phyloP scores from a whole-genome alignment of 2,329 filamentous ascomycete species.

The Aspergillus thermomutatus region DNA sequence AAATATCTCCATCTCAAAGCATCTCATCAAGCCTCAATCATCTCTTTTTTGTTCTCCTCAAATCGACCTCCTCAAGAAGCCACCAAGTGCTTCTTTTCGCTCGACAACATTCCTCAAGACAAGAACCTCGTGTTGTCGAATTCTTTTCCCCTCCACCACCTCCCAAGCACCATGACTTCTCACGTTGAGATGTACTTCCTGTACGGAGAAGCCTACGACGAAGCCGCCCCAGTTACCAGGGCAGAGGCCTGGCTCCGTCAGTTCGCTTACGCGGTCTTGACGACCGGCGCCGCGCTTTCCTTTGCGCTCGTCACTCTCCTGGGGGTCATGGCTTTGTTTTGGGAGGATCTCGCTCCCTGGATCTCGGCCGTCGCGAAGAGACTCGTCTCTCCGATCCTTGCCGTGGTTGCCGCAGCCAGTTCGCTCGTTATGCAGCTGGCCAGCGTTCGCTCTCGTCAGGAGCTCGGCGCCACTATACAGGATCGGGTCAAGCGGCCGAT shows the following conservation, averaged over 20 bases:
- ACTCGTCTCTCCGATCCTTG: not conserved
- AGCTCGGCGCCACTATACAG: not conserved
- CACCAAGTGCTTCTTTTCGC: too few species aligned
- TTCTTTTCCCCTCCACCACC: not conserved
- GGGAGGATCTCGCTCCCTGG: conserved; percentile 1
- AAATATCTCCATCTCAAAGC: too few species aligned
- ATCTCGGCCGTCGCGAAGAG: not conserved
- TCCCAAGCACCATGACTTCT: conserved; percentile 12
- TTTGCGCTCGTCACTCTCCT: conserved; percentile 8
- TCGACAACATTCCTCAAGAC: too few species aligned
- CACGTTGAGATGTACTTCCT: conserved; percentile 12
- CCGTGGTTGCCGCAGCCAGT: not conserved
- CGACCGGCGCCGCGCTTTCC: conserved; percentile 2
- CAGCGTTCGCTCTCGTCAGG: not conserved
- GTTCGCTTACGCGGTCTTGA: conserved; percentile 9
- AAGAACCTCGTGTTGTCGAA: too few species aligned
- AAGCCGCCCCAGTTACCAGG: not conserved
- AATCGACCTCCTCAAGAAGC: too few species aligned
- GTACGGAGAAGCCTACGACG: conserved; percentile 9
- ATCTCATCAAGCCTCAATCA: too few species aligned
- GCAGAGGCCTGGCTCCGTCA: conserved; percentile 1
- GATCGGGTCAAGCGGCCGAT: not conserved
- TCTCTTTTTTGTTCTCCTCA: too few species aligned
- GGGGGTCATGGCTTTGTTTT: conserved; percentile 1
- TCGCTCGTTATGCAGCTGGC: conserved; percentile 6